Evolutionary conservation across 2,329 filamentous ascomycete species (phyloP).

Genomic region (Colletotrichum sp.): DNA sequence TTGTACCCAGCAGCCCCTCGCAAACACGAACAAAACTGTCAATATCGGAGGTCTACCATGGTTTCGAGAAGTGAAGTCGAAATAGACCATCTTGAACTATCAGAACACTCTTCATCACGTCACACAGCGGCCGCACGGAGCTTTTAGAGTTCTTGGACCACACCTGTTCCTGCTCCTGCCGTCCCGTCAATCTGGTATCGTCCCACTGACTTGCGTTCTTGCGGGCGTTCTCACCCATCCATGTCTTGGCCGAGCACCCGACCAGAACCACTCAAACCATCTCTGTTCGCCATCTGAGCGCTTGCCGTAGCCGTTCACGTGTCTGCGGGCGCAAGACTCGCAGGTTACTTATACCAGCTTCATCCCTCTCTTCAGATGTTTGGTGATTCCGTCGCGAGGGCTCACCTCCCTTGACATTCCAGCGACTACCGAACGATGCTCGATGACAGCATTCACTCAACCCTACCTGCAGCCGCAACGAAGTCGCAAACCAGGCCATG

Average conservation of each 20-base stretch:
- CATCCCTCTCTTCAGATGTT: background rate
- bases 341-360: background rate
- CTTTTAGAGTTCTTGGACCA: background rate
- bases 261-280: background rate
- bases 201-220: slow-evolving; percentile 16
- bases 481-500: background rate
- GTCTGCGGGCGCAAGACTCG: slow-evolving; percentile 11
- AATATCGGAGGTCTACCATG: background rate
- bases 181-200: background rate
- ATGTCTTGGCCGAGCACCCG: background rate
- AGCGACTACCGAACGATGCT: background rate
- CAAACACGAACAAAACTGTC: background rate
- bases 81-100: background rate
- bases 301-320: slow-evolving; percentile 7
- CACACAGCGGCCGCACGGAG: background rate
- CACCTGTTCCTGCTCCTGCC: background rate
- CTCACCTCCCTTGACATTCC: background rate
- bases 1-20: background rate
- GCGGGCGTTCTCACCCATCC: slow-evolving; percentile 16
- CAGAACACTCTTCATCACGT: background rate
- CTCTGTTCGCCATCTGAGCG: background rate
- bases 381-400: background rate
- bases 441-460: background rate
- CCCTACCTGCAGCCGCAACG: too few species aligned
- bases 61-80: background rate